phyloP scores from a whole-genome alignment of 2,329 filamentous ascomycete genomes.

The Triangularia verruculosa region DNA sequence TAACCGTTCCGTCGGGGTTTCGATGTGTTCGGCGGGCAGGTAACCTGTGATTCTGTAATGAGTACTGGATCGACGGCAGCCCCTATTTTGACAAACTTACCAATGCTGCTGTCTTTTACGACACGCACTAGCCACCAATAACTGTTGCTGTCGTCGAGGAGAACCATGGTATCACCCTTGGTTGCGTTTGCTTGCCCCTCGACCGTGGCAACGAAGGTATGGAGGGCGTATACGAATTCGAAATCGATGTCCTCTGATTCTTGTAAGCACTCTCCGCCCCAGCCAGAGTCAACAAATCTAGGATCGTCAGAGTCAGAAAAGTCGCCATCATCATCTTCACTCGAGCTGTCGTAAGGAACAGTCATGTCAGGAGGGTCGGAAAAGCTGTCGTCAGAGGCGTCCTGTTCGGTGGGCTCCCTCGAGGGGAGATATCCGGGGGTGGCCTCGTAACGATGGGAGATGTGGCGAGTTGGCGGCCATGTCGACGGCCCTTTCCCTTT shows the following conservation, averaged over 20 bases:
- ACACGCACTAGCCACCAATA: constrained; percentile 99
- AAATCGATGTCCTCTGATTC: constrained; percentile 98
- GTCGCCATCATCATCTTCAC: constrained; percentile 59
- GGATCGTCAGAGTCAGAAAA: constrained; percentile 54
- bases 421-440: not conserved
- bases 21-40: constrained; percentile 94
- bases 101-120: constrained; percentile 95
- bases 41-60: constrained; percentile 63
- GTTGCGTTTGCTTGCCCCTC: constrained; percentile 98
- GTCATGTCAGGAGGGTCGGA: constrained; percentile 33
- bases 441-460: not conserved
- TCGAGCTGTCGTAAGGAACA: constrained; percentile 44
- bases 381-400: not conserved
- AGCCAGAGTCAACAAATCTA: constrained; percentile 68
- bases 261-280: constrained; percentile 83
- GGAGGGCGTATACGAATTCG: constrained; percentile 96
- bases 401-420: not conserved
- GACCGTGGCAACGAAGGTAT: constrained; percentile 96
- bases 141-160: constrained; percentile 97
- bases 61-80: constrained; percentile 5
- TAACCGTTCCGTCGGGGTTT: constrained; percentile 91
- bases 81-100: constrained; percentile 36
- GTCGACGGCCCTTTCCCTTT: not conserved
- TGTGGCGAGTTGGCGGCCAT: not conserved
- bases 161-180: constrained; percentile 97